phyloP scores from a whole-genome alignment of 345 rosid species.

The Arabis alpina region DNA sequence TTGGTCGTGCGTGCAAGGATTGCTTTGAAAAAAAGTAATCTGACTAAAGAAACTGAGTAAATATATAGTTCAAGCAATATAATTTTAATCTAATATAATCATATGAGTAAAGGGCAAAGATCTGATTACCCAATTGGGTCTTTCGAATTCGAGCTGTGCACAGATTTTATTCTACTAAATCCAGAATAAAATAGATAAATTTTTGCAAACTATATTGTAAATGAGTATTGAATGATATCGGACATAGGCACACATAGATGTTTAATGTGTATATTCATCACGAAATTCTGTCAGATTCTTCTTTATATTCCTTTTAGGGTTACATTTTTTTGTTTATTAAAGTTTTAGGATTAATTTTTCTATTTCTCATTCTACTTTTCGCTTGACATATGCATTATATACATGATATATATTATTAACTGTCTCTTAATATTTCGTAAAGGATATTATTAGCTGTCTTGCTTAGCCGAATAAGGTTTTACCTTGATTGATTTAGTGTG shows the following conservation, averaged over 20 bases:
- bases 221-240: slow-evolving; percentile 15
- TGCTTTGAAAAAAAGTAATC: not conserved
- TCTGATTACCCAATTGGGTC: slow-evolving; percentile 36
- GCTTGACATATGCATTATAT: not conserved
- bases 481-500: slow-evolving; percentile 6
- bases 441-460: slow-evolving; percentile 25
- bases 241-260: not conserved
- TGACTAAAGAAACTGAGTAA: slow-evolving; percentile 19
- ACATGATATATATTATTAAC: not conserved
- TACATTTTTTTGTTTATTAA: too few relatives aligned
- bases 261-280: not conserved
- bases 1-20: slow-evolving; percentile 50
- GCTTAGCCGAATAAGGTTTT: slow-evolving; percentile 8
- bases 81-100: slow-evolving; percentile 21
- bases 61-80: slow-evolving; percentile 27
- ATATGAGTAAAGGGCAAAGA: slow-evolving; percentile 13
- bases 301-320: not conserved
- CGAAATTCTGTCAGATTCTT: slow-evolving; percentile 9
- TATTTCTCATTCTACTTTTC: not conserved
- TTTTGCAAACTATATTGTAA: slow-evolving; percentile 21
- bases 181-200: slow-evolving; percentile 19
- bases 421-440: slow-evolving; percentile 29
- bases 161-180: slow-evolving; percentile 38
- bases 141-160: slow-evolving; percentile 37
- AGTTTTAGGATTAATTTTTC: not conserved